phyloP scores from a whole-genome alignment of 768 basidiomycete species.

The Rubroboletus pulcherrimus region DNA sequence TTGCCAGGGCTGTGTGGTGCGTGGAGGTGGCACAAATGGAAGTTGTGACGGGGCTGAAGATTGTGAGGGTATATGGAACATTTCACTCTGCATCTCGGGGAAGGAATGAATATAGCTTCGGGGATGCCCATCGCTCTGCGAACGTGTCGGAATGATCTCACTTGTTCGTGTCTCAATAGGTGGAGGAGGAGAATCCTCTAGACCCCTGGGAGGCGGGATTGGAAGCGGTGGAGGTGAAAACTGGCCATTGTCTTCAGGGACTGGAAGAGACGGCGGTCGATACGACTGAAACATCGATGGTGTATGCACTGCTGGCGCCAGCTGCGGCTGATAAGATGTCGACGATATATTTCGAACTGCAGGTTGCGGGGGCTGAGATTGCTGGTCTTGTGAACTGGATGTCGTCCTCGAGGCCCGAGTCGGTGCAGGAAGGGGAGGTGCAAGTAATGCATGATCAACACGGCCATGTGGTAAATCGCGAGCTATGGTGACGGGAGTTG shows the following conservation, averaged over 20 bases:
- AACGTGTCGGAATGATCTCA: constrained; percentile 25
- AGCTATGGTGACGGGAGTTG: constrained; percentile 21
- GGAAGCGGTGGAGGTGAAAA: constrained; percentile 30
- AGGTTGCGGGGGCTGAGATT: constrained; percentile 11
- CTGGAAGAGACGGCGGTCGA: constrained; percentile 19
- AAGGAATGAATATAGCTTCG: constrained; percentile 1
- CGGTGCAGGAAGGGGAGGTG: constrained; percentile 28
- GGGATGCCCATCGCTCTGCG: constrained; percentile 4
- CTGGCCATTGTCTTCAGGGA: constrained; percentile 13
- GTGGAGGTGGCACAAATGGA: not conserved
- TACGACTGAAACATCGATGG: constrained; percentile 26
- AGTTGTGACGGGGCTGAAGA: not conserved
- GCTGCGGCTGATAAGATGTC: constrained; percentile 16
- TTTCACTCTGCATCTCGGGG: constrained; percentile 22
- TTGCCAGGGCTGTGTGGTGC: constrained; percentile 5
- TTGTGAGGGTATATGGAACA: constrained; percentile 20
- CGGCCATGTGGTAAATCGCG: constrained; percentile 23
- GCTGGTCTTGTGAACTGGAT: constrained; percentile 24
- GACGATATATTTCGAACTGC: constrained; percentile 6
- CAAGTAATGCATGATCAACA: constrained; percentile 25
- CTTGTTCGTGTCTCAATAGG: constrained; percentile 23
- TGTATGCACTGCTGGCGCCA: constrained; percentile 5
- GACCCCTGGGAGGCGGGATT: constrained; percentile 26
- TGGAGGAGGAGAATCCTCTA: constrained; percentile 19
- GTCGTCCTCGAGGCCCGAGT: constrained; percentile 21